Base-by-base conservation (phyloP, 768 basidiomycete species). In the Piloderma croceum region DNA sequence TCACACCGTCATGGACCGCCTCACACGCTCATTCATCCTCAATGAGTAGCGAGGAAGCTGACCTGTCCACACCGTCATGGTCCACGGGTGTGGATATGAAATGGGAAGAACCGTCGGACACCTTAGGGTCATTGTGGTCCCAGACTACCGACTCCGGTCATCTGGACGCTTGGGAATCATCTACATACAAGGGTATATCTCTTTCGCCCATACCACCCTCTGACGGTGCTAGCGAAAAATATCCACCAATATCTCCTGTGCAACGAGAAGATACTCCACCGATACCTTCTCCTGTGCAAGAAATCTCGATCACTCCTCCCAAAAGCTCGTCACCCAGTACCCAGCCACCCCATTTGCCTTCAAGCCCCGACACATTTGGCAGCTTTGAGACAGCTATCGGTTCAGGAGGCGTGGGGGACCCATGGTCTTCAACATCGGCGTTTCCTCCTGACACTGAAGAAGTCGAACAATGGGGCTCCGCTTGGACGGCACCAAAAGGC, bases 61-160 rank as follows among this genome's bases (percentile, higher is more conserved):
- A 81, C 51, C 64, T 81, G 25, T 69, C 71, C 5, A 53, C 66
- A 31, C 77, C 79, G 9, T 74, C 79, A 2, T 82, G 79, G 79
- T 69, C 73, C 12, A 61, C 69, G 13, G 68, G 65, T 11, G 51
- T 68, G 7, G 65, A 52, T 33, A 51, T 72, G 5, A 50, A 51
- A 22, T 81, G 79, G 79, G 54, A 64, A 44, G 69, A 74, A 41
- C 68, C 72, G 10, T 64, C 74, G n/a, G 46, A 59, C 23, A 34
- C 58, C 13, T 55, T 54, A 11, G 53, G 59, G 7, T 60, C 72
- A 6, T 57, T 70, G 7, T 82, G 80, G 79, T 45, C 55, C 7
- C 47, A 50, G 12, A 27, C 32, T 2, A 36, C 9, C 13, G 31
- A 21, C 10, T 35, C 39, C 21, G 31, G 36, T 5, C 19, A 21